phyloP scores from a whole-genome alignment of 306 rosid species.

The Corylus avellana region DNA sequence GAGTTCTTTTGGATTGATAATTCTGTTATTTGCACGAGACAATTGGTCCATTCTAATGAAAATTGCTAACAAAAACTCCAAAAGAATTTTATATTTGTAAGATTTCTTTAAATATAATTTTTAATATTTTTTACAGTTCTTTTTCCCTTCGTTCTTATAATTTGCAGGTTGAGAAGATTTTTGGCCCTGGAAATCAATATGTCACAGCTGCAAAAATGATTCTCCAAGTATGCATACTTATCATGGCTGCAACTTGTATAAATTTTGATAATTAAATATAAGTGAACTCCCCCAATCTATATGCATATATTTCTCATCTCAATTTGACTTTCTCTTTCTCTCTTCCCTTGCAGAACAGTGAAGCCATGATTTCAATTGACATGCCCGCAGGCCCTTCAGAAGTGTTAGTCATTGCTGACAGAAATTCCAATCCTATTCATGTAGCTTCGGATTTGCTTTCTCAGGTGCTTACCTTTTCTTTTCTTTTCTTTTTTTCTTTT shows the following conservation, averaged over 20 bases:
- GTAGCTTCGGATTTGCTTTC: constrained; percentile 97
- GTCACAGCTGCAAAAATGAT: constrained; percentile 99
- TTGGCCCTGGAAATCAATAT: constrained; percentile 98
- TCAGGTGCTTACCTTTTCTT: constrained; percentile 45
- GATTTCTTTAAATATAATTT: background rate
- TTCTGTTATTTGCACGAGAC: too few species aligned
- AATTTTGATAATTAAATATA: background rate
- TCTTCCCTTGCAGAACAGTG: constrained; percentile 69
- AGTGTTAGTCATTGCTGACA: constrained; percentile 97
- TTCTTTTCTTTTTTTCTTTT: too few species aligned
- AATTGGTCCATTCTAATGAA: too few species aligned
- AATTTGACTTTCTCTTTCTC: background rate
- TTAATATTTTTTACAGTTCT: constrained; percentile 1
- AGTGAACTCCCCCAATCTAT: background rate
- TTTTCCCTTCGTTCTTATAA: constrained; percentile 15
- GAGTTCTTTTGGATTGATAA: too few species aligned
- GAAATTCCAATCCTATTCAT: constrained; percentile 77
- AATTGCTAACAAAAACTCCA: too few species aligned
- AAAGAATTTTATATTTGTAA: background rate
- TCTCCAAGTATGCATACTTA: constrained; percentile 65
- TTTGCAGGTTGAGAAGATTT: constrained; percentile 80
- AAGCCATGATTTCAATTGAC: constrained; percentile 98
- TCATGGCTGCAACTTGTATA: background rate
- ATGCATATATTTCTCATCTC: background rate
- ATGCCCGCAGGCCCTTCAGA: constrained; percentile 99